These are phyloP conservation scores for Hawksworthiomyces lignivorus DNA, from an alignment of 2,329 filamentous ascomycete species.

Conservation along the genomic window DNA sequence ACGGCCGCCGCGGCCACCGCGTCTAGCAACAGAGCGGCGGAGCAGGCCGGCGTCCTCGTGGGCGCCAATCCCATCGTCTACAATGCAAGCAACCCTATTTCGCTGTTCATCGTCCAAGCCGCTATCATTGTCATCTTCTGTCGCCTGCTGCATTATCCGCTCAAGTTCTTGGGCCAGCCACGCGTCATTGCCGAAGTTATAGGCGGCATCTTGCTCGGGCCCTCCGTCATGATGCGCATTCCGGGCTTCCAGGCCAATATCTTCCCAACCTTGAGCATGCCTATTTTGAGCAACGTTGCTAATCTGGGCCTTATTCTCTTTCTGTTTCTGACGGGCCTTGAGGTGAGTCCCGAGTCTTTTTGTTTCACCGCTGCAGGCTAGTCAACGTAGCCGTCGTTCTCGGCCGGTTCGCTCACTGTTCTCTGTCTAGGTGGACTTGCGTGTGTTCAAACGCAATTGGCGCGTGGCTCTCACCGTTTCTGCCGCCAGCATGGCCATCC, in stretches of 20 bases:
- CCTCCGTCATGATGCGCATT: constrained; percentile 81
- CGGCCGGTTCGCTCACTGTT: background rate
- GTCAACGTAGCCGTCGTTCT: no score
- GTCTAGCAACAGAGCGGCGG: constrained; percentile 15
- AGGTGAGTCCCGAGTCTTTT: constrained; percentile 29
- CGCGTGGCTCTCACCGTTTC: constrained; percentile 69
- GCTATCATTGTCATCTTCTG: constrained; percentile 69
- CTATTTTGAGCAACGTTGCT: constrained; percentile 67
- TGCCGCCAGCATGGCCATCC: constrained; percentile 69
- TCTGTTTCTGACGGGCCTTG: constrained; percentile 79
- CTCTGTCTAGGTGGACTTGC: constrained; percentile 54
- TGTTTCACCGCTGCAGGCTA: no score
- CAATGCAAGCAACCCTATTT: constrained; percentile 56
- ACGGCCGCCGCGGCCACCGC: constrained; percentile 24
- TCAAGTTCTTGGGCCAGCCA: constrained; percentile 64
- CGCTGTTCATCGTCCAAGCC: constrained; percentile 57
- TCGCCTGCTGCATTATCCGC: constrained; percentile 62
- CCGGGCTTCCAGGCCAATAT: constrained; percentile 69
- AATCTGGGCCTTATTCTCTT: constrained; percentile 80
- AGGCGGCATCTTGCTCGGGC: constrained; percentile 72
- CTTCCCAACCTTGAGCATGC: constrained; percentile 68
- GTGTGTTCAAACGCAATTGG: constrained; percentile 74
- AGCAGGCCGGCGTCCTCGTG: constrained; percentile 51
- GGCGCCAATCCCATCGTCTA: constrained; percentile 55
- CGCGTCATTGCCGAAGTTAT: constrained; percentile 67